Base-by-base conservation (phyloP, 148 eudicot species). In the Rhododendron simsii region DNA sequence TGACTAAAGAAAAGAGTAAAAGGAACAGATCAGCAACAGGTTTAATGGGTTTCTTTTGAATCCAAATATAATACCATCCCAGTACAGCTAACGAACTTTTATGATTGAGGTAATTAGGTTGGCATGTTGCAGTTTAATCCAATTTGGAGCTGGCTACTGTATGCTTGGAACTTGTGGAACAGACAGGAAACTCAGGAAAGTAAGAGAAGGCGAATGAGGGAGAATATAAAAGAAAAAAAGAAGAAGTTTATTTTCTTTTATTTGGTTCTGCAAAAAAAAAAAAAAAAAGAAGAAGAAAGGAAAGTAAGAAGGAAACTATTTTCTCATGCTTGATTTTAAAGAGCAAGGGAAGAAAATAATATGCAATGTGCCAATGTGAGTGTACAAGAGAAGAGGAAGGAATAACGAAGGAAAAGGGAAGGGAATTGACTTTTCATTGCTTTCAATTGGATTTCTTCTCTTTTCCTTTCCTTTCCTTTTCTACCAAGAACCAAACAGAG, bases 21-120 rank as follows among this genome's bases (percentile, higher is more conserved):
- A 51, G 63, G 63, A 80, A 51, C n/a, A 47, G 18, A 79, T 15
- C 18, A 48, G 82, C 59, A 26, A 47, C 55, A 79, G 82, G 7
- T n/a, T 48, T 48, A 90, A 79, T 82, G 28, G 85, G 84, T 88
- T 85, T 48, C 83, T 87, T 71, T n/a, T 21, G 18, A 57, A 57
- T 35, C 48, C 18, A 59, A 9, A 57, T 37, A 55, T 41, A 11
- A 45, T 26, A 61, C 82, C 16, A 48, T 45, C 55, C 33, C 11
- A 9, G 23, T 41, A n/a, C 71, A 65, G n/a, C 2, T 23, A 65
- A 65, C 33, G 8, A n/a, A n/a, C 71, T 65, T 41, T 21, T 41
- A 21, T 4, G 21, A 35, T 11, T 35, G 1, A 76, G n/a, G 28
- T 45, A 21, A 23, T n/a, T 41, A 13, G 57, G 37, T 13, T 47